Conservation (phyloP, 176 grass and related monocot genomes). For the Miscanthus lutarioriparius region DNA sequence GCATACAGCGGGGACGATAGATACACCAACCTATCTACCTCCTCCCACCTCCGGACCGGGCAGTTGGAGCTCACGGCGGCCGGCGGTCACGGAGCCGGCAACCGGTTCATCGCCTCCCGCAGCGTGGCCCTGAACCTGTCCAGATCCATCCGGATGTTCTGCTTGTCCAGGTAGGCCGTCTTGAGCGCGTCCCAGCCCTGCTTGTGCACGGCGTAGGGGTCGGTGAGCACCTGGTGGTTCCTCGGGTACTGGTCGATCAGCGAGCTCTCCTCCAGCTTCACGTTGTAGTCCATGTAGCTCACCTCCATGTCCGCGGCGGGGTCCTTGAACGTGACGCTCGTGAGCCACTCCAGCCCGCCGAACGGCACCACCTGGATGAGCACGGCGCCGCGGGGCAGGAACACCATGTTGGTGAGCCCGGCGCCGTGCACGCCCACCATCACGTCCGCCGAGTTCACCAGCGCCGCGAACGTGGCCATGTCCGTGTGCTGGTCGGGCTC, state of each 20-base stretch:
- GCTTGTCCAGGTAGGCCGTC: slow-evolving; percentile 81
- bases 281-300: slow-evolving; percentile 78
- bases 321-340: slow-evolving; percentile 68
- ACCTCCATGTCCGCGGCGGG: slow-evolving; percentile 81
- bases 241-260: slow-evolving; percentile 82
- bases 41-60: too few relatives aligned
- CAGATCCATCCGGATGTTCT: slow-evolving; percentile 73
- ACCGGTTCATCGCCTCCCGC: slow-evolving; percentile 46
- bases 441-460: slow-evolving; percentile 36
- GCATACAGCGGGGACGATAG: slow-evolving; percentile 45
- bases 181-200: slow-evolving; percentile 87
- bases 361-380: slow-evolving; percentile 87
- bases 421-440: slow-evolving; percentile 80
- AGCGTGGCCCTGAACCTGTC: slow-evolving; percentile 55
- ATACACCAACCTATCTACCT: slow-evolving; percentile 57
- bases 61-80: not conserved
- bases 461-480: too few relatives aligned
- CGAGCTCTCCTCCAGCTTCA: slow-evolving; percentile 78
- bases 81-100: not conserved
- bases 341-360: slow-evolving; percentile 83
- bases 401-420: slow-evolving; percentile 68
- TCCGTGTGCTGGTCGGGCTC: too few relatives aligned
- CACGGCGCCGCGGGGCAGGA: slow-evolving; percentile 63
- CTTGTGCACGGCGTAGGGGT: slow-evolving; percentile 76
- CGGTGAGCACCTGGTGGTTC: slow-evolving; percentile 71